Evolutionary conservation across 2,329 filamentous ascomycete species (phyloP), one percentile per base, ranked within the genome.

Genomic region (Apiospora marii): DNA sequence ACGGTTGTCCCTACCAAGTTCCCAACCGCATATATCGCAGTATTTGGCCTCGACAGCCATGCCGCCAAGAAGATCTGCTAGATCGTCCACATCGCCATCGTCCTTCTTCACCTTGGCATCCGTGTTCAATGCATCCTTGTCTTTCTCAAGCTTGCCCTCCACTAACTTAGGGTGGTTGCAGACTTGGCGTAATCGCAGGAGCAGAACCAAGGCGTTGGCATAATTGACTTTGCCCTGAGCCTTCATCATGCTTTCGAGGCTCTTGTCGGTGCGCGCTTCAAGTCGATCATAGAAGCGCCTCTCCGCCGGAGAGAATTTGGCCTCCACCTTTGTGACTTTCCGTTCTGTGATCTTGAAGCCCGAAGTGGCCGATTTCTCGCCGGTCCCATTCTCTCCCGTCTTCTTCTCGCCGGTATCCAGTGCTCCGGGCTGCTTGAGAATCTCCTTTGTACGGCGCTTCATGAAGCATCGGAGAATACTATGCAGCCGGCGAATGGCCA

Each of bases 391-490:
- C 3, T 87, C 82, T 72, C 81, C 79, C 4, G 80, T 82, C 37
- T 84, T 85, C 80, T 94, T 93, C 70, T 92, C 91, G 49, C 93
- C 93, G 37, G 93, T 92, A 73, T 93, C 93, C 24, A 97, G 85
- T 0, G 94, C 94, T 14, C 94, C 94, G 14, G 94, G 94, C 77
- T 94, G 89, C 83, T 96, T 98, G 74, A 99, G 85, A n/a, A 99
- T 94, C 30, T 98, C 95, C 83, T 99, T 99, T 12, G 95, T 98
- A 58, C 96, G 91, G n/a, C 96, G 92, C 85, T 98, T 98, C 96
- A 99, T 99, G 84, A 98, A 98, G 71, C 95, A 96, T 71, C 93
- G 92, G 4, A 99, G 85, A 74, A 97, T 91, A 72, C 93, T 91
- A 76, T 98, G 95, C 44, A 99, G 86, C 64, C 96, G 90, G 69